Conservation (phyloP, 192 early-diverging fungal species). For the Physocladia obscura region DNA sequence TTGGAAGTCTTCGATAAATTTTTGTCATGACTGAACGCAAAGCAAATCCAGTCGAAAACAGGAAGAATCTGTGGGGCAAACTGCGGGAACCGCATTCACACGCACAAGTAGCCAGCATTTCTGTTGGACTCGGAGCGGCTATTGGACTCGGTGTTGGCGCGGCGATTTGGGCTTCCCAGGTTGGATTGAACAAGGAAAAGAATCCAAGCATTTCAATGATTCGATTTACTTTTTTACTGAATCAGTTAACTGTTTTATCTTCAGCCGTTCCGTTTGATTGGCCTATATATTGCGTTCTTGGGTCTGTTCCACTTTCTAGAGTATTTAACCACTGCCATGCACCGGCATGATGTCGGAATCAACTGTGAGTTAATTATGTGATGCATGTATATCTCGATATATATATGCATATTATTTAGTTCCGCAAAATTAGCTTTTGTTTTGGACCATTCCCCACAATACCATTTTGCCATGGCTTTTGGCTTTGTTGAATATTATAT, state of each 20-base stretch:
- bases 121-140: neutral
- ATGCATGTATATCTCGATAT: too few species aligned
- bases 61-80: neutral
- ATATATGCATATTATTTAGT: constrained; percentile 5
- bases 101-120: neutral
- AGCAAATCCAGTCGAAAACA: too few species aligned
- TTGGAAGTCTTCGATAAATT: too few species aligned
- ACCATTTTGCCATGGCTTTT: constrained; percentile 66
- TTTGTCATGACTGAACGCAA: too few species aligned
- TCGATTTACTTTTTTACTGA: neutral
- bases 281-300: constrained; percentile 66
- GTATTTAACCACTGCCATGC: constrained; percentile 83
- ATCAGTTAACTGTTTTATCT: neutral
- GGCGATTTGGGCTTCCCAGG: neutral
- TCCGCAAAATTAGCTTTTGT: constrained; percentile 61
- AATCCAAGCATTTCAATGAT: neutral
- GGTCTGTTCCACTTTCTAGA: constrained; percentile 83
- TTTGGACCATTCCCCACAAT: constrained; percentile 70
- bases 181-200: too few species aligned
- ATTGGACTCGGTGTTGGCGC: neutral
- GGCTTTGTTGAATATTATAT: constrained; percentile 70
- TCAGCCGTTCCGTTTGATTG: constrained; percentile 38
- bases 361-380: constrained; percentile 68
- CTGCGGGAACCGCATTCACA: constrained; percentile 6
- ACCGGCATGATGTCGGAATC: constrained; percentile 67